Evolutionary conservation across 306 rosid genomes (phyloP).

Genomic region (Begonia masoniana): DNA sequence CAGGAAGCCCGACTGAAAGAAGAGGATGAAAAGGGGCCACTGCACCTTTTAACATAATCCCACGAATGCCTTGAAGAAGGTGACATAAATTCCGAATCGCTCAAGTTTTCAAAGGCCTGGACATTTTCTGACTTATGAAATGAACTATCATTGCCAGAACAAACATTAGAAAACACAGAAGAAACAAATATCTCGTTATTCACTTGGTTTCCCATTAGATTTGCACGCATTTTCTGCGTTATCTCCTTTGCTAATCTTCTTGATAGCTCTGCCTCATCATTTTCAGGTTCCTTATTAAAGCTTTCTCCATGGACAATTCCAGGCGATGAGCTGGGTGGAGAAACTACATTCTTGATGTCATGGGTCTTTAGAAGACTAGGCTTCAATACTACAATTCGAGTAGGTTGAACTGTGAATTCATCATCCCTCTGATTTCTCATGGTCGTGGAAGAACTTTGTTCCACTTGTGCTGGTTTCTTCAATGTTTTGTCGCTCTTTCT

Average conservation of each 20-base stretch:
- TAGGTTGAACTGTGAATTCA: constrained; percentile 35
- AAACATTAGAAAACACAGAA: constrained; percentile 62
- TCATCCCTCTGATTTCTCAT: constrained; percentile 36
- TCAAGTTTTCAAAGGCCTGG: constrained; percentile 47
- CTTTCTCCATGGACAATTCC: constrained; percentile 22
- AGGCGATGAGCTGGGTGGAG: constrained; percentile 49
- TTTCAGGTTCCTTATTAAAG: constrained; percentile 30
- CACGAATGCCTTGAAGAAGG: constrained; percentile 71
- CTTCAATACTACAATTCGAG: constrained; percentile 81
- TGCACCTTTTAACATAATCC: constrained; percentile 48
- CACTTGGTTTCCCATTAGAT: constrained; percentile 27
- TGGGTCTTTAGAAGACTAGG: constrained; percentile 55
- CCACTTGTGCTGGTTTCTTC: constrained; percentile 24
- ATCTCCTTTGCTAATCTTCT: constrained; percentile 37
- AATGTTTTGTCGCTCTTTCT: constrained; percentile 30
- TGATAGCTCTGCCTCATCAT: constrained; percentile 36
- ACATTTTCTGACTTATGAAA: constrained; percentile 28
- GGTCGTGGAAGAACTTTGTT: constrained; percentile 29
- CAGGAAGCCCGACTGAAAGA: constrained; percentile 57
- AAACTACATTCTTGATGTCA: constrained; percentile 32
- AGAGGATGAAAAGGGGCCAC: constrained; percentile 55
- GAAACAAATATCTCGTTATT: constrained; percentile 41
- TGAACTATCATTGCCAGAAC: constrained; percentile 64
- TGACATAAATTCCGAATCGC: constrained; percentile 66
- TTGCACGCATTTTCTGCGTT: constrained; percentile 9